These are phyloP conservation scores for Aspergillus kassunensis DNA, from an alignment of 495 filamentous ascomycete species.

Conservation along the genomic window DNA sequence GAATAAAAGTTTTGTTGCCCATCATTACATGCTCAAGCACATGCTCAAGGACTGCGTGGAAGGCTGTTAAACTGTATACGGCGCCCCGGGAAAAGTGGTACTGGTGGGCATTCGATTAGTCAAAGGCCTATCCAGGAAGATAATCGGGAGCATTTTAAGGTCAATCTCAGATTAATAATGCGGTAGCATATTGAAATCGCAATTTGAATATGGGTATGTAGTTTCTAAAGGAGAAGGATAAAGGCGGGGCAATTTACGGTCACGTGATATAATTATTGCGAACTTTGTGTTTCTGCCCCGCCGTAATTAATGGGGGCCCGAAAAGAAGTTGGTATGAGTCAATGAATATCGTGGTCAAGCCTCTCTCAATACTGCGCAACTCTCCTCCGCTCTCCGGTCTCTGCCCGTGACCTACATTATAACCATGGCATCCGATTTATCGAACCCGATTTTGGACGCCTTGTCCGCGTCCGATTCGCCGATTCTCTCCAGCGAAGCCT, in stretches of 20 bases:
- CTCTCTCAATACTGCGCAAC: slow-evolving; percentile 16
- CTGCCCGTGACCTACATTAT: slow-evolving; percentile 28
- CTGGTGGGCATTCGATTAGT: too few relatives aligned
- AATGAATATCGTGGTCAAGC: slow-evolving; percentile 9
- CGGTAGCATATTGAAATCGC: too few relatives aligned
- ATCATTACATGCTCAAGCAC: too few relatives aligned
- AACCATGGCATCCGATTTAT: slow-evolving; percentile 60
- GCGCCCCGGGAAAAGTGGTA: too few relatives aligned
- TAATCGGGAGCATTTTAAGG: too few relatives aligned
- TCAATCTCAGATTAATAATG: too few relatives aligned
- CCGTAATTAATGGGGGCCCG: slow-evolving; percentile 22
- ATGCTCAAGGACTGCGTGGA: too few relatives aligned
- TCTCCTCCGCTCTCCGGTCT: slow-evolving; percentile 11
- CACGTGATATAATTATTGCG: slow-evolving; percentile 20
- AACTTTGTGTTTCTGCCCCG: slow-evolving; percentile 10
- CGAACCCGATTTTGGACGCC: slow-evolving; percentile 59
- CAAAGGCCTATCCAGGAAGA: too few relatives aligned
- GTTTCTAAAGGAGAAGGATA: too few relatives aligned
- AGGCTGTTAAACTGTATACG: too few relatives aligned
- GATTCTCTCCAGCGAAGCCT: slow-evolving; percentile 69
- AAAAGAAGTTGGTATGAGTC: slow-evolving; percentile 23
- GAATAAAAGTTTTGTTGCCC: too few relatives aligned
- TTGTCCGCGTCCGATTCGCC: slow-evolving; percentile 60
- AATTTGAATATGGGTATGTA: too few relatives aligned
- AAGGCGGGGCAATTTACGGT: slow-evolving; percentile 22